Evolutionary conservation across 805 yeast genomes (phyloP), one percentile per base, ranked within the genome.

Genomic region (Candida pseudoglaebosa): DNA sequence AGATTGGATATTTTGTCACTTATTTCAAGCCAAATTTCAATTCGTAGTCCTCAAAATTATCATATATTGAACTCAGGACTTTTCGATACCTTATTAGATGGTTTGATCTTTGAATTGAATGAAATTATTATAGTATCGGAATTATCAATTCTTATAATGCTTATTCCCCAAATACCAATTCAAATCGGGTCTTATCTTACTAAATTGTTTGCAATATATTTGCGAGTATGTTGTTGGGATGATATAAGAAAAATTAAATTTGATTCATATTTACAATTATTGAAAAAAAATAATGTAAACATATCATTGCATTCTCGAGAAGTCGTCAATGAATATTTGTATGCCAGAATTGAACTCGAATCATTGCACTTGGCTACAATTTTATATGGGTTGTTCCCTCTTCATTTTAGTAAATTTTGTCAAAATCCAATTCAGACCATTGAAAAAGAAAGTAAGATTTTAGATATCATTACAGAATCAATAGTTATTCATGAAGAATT

Each of bases 351-450:
- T 16, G 48, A 49, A 15, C 47, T 57, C 28, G 54, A 62, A 36
- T 43, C 59, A 32, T 55, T 53, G 35, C 58, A 68, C 32, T 50
- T 77, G n/a, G 68, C 67, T 37, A 68, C 77, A 1, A 55, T 77
- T 18, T 50, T 80, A 1, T 81, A 81, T 45, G 85, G 82, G 0
- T 52, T 80, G 9, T 80, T 68, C 42, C 85, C 86, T 0, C 52
- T 67, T 16, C 74, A 74, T 43, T 56, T 78, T 4, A 47, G 69
- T 17, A 46, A 52, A 5, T 79, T 75, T 47, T 45, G 70, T 14
- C 59, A 65, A 15, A 53, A 58, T 31, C 78, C 84, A 4, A 42
- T 52, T 3, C 52, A 52, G 28, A 77, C 64, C 36, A 37, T 55
- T 18, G 17, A 15, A 3, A 32, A 42, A 5, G 6, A 24, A 15